These are phyloP conservation scores for Hyaloraphidium curvatum DNA, from an alignment of 192 early-diverging fungal genomes.

Conservation along the genomic window DNA sequence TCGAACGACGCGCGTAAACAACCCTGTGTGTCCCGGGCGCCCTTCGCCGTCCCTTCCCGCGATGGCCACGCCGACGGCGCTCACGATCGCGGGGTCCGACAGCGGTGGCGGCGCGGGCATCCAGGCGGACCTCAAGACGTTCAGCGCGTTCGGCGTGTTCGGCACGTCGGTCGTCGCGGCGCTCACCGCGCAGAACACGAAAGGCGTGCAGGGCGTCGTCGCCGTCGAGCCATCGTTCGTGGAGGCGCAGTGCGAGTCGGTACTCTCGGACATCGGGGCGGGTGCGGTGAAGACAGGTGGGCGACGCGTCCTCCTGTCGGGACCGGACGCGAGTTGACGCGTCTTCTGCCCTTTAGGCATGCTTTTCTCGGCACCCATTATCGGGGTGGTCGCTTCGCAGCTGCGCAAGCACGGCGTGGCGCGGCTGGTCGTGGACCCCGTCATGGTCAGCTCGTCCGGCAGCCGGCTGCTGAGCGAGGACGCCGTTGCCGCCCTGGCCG, in stretches of 20 bases:
- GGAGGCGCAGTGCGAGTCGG: conserved; percentile 39
- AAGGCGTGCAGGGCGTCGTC: conserved; percentile 49
- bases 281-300: conserved; percentile 52
- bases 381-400: conserved; percentile 29
- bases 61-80: conserved; percentile 4
- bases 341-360: conserved; percentile 28
- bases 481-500: conserved; percentile 32
- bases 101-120: conserved; percentile 44
- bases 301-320: too few relatives aligned
- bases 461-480: conserved; percentile 33
- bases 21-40: too few relatives aligned
- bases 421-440: conserved; percentile 57
- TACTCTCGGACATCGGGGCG: conserved; percentile 56
- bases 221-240: conserved; percentile 42
- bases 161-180: conserved; percentile 58
- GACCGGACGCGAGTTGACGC: too few relatives aligned
- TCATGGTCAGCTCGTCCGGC: conserved; percentile 68
- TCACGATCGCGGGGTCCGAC: conserved; percentile 36
- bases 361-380: conserved; percentile 43
- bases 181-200: conserved; percentile 70
- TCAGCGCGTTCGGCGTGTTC: conserved; percentile 49
- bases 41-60: too few relatives aligned
- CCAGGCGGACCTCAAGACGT: conserved; percentile 81
- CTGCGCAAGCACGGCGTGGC: conserved; percentile 19
- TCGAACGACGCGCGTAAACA: too few relatives aligned